These are phyloP conservation scores for Claviceps cyperi DNA, from an alignment of 2,329 filamentous ascomycete species.

Conservation along the genomic window DNA sequence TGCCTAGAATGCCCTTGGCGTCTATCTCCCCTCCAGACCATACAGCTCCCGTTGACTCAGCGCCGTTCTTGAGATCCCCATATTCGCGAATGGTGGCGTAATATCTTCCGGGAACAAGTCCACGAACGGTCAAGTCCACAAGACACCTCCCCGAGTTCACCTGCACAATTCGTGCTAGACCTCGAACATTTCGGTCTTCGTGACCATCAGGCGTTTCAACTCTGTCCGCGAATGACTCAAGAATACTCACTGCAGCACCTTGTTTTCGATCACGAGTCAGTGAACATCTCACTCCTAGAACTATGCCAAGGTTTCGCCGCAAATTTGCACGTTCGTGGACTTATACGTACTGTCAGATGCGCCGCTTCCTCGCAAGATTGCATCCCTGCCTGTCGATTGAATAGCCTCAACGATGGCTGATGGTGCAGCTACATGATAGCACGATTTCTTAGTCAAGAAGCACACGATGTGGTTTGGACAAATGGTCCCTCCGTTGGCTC, in stretches of 20 bases:
- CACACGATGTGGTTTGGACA: neutral
- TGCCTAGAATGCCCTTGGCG: constrained; percentile 48
- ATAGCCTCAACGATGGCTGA: constrained; percentile 83
- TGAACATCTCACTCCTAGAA: neutral
- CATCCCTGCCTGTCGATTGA: constrained; percentile 79
- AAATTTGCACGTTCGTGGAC: neutral
- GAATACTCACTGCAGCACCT: constrained; percentile 84
- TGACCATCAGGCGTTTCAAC: constrained; percentile 28
- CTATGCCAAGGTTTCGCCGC: neutral
- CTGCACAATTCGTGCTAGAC: constrained; percentile 86
- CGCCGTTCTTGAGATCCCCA: constrained; percentile 75
- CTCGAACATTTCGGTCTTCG: constrained; percentile 50
- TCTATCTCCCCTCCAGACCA: constrained; percentile 48
- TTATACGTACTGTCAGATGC: constrained; percentile 59
- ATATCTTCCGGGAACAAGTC: constrained; percentile 69
- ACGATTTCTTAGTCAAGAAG: neutral
- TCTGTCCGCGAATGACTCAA: constrained; percentile 64
- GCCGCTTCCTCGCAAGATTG: constrained; percentile 82
- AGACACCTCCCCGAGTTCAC: constrained; percentile 66
- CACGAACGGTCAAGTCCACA: constrained; percentile 75
- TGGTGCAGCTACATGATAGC: constrained; percentile 48
- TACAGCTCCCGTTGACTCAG: constrained; percentile 66
- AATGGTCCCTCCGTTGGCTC: constrained; percentile 12
- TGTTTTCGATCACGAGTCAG: neutral
- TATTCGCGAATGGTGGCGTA: constrained; percentile 71